phyloP scores from a whole-genome alignment of 441 rosid genomes.

The Corymbia citriodora region DNA sequence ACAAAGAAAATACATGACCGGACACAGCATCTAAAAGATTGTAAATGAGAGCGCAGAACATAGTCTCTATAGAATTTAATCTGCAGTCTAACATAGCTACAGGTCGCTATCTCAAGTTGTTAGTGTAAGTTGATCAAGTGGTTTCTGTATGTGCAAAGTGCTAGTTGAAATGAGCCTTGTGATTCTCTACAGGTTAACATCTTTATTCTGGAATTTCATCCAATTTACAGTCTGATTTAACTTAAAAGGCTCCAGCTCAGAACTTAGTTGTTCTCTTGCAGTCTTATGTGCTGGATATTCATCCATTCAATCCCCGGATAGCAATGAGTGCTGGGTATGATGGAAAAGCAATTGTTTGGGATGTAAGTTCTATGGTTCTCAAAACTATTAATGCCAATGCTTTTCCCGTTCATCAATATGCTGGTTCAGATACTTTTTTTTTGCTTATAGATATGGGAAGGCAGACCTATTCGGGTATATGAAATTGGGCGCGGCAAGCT shows the following conservation, averaged over 20 bases:
- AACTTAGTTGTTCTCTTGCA: conserved; percentile 24
- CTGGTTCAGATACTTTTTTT: conserved; percentile 13
- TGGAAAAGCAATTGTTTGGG: conserved; percentile 98
- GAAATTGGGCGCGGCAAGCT: conserved; percentile 86
- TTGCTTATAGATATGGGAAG: conserved; percentile 93
- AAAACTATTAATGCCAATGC: background rate
- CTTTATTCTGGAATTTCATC: background rate
- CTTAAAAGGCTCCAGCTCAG: conserved; percentile 9
- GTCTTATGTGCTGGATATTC: conserved; percentile 99
- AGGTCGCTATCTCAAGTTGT: background rate
- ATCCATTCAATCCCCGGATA: conserved; percentile 97
- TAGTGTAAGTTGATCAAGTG: background rate
- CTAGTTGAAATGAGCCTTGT: background rate
- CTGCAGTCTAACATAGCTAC: background rate
- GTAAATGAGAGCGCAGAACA: background rate
- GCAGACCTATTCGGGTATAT: conserved; percentile 79
- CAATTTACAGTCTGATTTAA: background rate
- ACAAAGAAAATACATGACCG: background rate
- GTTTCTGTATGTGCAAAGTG: background rate
- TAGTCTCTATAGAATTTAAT: background rate
- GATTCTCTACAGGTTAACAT: background rate
- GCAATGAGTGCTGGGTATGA: conserved; percentile 99
- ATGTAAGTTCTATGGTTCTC: conserved; percentile 65
- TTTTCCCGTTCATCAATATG: background rate
- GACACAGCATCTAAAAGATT: background rate